phyloP scores from a whole-genome alignment of 2,329 filamentous ascomycete genomes.

The Cercospora beticola region DNA sequence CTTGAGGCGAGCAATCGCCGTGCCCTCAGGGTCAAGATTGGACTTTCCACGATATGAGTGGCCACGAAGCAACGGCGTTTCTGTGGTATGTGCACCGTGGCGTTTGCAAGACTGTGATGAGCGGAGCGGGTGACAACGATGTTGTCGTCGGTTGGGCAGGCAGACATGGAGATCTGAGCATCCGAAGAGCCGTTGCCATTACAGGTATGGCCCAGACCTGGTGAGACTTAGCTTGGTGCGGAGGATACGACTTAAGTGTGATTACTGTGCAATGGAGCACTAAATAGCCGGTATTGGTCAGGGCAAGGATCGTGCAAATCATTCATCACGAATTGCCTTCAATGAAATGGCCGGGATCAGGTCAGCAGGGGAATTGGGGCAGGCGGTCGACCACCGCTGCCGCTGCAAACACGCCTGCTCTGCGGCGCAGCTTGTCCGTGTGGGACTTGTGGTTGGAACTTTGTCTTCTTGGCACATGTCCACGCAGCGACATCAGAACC shows the following conservation, averaged over 20 bases:
- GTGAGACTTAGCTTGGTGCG: background rate
- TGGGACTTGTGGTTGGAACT: background rate
- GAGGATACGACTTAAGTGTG: background rate
- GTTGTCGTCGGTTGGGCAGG: background rate
- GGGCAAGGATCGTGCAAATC: background rate
- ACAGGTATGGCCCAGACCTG: background rate
- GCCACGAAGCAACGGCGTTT: background rate
- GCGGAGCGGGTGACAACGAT: background rate
- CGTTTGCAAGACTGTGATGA: background rate
- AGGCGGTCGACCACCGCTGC: background rate
- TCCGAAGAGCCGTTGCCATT: background rate
- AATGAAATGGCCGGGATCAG: background rate
- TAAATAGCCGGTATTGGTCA: background rate
- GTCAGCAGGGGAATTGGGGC: background rate
- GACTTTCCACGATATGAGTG: background rate
- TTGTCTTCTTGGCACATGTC: background rate
- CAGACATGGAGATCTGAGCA: background rate
- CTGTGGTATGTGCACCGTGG: background rate
- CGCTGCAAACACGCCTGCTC: background rate
- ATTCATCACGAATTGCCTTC: background rate
- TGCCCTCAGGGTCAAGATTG: background rate
- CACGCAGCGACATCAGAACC: background rate
- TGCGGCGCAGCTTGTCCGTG: background rate
- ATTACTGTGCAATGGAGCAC: background rate
- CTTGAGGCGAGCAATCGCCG: background rate